These are phyloP conservation scores for Picea glauca DNA, from an alignment of 75 land plant species.

Conservation along the genomic window DNA sequence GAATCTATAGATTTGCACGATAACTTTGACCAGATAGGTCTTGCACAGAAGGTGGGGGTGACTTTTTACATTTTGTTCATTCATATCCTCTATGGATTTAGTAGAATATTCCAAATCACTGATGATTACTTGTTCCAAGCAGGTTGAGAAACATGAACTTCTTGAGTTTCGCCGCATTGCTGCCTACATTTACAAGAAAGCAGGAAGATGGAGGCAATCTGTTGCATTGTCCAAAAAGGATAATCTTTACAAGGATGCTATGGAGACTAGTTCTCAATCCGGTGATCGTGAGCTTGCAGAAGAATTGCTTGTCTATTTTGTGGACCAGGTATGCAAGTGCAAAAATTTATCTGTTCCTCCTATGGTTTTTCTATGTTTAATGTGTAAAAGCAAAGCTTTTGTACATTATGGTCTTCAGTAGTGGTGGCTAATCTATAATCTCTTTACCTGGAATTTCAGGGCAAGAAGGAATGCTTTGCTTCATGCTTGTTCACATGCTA, in stretches of 20 bases:
- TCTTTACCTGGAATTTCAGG: conserved; percentile 39
- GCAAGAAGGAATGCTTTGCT: conserved; percentile 98
- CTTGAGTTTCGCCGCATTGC: conserved; percentile 95
- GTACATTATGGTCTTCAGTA: background rate
- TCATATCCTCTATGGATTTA: background rate
- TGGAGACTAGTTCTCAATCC: conserved; percentile 96
- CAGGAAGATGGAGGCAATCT: conserved; percentile 96
- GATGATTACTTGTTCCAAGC: conserved; percentile 1
- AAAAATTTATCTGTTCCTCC: background rate
- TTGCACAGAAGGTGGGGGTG: conserved; percentile 85
- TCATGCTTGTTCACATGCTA: conserved; percentile 96
- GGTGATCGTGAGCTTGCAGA: conserved; percentile 97
- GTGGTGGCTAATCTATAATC: background rate
- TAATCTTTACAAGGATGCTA: conserved; percentile 94
- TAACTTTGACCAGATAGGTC: conserved; percentile 95
- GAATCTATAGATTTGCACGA: conserved; percentile 98
- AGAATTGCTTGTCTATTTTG: conserved; percentile 92
- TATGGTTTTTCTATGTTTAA: background rate
- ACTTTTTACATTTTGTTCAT: background rate
- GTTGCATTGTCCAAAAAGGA: conserved; percentile 98
- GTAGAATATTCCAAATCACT: background rate
- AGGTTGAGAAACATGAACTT: conserved; percentile 99
- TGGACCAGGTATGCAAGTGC: conserved; percentile 66
- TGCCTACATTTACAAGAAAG: conserved; percentile 97
- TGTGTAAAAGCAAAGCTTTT: background rate